These are phyloP conservation scores for Apocynum venetum DNA, from an alignment of 257 asterid genomes.

Conservation along the genomic window DNA sequence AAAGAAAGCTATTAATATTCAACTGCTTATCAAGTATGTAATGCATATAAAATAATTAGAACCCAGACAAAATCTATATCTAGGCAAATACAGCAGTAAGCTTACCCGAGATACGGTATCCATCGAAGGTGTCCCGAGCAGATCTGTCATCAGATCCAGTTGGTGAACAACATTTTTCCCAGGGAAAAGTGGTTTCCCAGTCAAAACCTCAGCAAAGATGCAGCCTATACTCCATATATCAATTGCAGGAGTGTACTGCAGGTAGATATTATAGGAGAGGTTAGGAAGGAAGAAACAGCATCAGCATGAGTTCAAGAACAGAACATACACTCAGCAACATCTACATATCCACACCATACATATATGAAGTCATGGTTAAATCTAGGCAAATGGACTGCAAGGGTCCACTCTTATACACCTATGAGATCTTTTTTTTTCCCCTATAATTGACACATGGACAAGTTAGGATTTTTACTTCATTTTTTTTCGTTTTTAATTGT, in stretches of 20 bases:
- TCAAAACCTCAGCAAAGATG: no score
- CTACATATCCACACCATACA: no score
- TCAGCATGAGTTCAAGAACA: no score
- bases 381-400: no score
- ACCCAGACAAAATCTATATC: not conserved
- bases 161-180: constrained; percentile 93
- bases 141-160: constrained; percentile 85
- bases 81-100: constrained; percentile 11
- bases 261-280: no score
- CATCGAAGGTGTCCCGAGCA: constrained; percentile 85
- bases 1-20: constrained; percentile 5
- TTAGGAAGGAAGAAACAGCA: no score
- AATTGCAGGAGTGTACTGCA: no score
- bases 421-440: not conserved
- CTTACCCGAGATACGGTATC: constrained; percentile 74
- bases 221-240: no score
- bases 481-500: not conserved
- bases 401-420: no score
- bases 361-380: no score
- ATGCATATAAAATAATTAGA: not conserved
- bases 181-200: no score
- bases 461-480: not conserved
- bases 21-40: not conserved
- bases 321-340: no score
- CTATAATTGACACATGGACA: not conserved